Conservation (phyloP, 129 eudicot species). For the Erigeron canadensis region DNA sequence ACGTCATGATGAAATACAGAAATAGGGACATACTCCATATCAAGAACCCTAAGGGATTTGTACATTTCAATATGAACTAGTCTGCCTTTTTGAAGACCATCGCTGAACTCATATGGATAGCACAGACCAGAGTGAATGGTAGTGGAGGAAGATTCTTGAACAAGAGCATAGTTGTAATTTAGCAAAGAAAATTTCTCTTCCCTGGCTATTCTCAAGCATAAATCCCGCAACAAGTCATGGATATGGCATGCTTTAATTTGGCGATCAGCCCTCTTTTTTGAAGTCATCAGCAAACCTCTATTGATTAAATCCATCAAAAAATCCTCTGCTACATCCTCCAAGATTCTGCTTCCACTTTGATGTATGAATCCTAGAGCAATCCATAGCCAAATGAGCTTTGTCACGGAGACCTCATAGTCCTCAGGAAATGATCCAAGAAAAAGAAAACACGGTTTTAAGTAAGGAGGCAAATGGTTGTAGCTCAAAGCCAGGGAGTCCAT, state of each 20-base stretch:
- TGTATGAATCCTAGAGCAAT: conserved; percentile 27
- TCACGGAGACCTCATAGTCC: background rate
- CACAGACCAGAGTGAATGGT: conserved; percentile 1
- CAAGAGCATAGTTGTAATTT: background rate
- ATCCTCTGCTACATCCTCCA: conserved; percentile 32
- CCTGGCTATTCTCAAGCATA: conserved; percentile 18
- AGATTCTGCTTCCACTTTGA: background rate
- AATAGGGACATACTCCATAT: conserved; percentile 5
- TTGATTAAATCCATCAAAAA: conserved; percentile 26
- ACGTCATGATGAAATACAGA: conserved; percentile 14
- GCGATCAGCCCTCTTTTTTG: conserved; percentile 6
- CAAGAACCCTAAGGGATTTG: conserved; percentile 28
- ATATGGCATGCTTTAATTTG: conserved; percentile 27
- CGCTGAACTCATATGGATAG: conserved; percentile 7
- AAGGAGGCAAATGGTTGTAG: conserved; percentile 33
- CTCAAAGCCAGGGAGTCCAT: conserved; percentile 26
- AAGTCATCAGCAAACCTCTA: conserved; percentile 23
- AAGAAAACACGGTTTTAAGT: conserved; percentile 21
- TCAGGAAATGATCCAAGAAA: conserved; percentile 30
- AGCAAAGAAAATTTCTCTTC: conserved; percentile 2
- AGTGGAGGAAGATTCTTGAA: background rate
- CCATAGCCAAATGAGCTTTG: conserved; percentile 22
- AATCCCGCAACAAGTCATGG: conserved; percentile 29
- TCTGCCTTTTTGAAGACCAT: background rate
- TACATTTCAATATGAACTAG: conserved; percentile 2